Conservation (phyloP, 129 eudicot genomes). For the Smallanthus sonchifolius region DNA sequence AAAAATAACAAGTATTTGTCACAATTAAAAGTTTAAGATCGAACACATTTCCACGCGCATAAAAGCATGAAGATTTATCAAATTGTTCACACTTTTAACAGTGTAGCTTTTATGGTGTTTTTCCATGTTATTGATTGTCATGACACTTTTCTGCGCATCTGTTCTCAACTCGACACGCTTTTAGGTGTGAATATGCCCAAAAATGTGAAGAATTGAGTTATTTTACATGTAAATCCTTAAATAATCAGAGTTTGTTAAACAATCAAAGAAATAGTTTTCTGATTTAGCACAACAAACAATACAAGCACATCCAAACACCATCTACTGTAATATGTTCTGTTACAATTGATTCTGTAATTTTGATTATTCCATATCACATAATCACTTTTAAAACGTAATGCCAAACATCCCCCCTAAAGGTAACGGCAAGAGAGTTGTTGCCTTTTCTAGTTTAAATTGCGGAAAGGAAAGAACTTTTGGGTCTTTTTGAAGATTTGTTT, state of each 20-base stretch:
- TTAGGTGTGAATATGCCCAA: no score
- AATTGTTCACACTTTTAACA: no score
- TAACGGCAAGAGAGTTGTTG: background rate
- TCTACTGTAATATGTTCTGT: background rate
- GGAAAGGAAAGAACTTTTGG: slow-evolving; percentile 12
- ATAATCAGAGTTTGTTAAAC: background rate
- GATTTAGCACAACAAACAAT: background rate
- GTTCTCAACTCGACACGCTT: no score
- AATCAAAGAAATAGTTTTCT: background rate
- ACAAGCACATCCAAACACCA: background rate
- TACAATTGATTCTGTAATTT: background rate
- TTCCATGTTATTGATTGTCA: no score
- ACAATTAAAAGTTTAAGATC: background rate
- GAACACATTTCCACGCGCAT: no score
- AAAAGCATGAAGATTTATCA: no score
- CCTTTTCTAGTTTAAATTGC: background rate
- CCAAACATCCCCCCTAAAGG: background rate
- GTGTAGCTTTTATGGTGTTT: no score
- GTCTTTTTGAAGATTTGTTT: slow-evolving; percentile 17
- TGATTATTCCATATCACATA: background rate
- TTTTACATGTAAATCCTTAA: no score
- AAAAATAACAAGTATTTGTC: background rate
- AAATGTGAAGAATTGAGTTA: no score
- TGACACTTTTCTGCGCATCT: no score
- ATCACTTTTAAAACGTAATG: background rate